A percentile compares a stretch with the other conserved stretches of the same genome.
Evolutionary conservation across 75 land plant species (phyloP).

Genomic region (Sequoiadendron giganteum): DNA sequence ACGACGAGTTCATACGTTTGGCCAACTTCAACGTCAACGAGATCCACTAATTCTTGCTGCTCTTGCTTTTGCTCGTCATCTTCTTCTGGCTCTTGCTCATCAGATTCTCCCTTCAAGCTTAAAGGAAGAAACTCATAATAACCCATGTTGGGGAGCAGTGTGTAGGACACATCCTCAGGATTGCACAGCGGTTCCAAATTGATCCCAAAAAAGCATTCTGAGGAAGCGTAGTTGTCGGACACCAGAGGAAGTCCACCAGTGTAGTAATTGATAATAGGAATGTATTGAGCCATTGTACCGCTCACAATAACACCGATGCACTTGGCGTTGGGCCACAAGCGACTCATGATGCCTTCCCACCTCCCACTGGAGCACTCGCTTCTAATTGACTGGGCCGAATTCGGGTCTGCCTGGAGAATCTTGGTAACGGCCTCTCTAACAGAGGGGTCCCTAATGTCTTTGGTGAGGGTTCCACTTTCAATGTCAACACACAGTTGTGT

Average conservation of each 20-base stretch:
- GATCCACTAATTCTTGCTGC: conserved; percentile 44
- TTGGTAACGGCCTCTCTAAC: conserved; percentile 39
- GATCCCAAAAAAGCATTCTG: conserved; percentile 83
- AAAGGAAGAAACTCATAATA: conserved; percentile 89
- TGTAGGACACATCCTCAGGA: conserved; percentile 61
- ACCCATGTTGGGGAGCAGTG: conserved; percentile 73
- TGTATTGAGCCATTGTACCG: conserved; percentile 87
- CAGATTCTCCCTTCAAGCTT: conserved; percentile 12
- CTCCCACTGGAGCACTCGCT: conserved; percentile 48
- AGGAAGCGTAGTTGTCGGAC: conserved; percentile 82
- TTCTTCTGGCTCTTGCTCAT: not conserved
- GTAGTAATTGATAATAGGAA: conserved; percentile 65
- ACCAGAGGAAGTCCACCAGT: conserved; percentile 69
- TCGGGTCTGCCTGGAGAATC: conserved; percentile 36
- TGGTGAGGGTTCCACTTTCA: conserved; percentile 30
- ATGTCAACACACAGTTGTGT: conserved; percentile 45
- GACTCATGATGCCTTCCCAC: conserved; percentile 73
- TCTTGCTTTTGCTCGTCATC: conserved; percentile 20
- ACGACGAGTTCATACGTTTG: too few relatives aligned
- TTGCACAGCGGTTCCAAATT: conserved; percentile 63
- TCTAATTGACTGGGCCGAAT: conserved; percentile 48
- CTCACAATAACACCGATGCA: conserved; percentile 69
- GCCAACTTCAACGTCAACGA: not conserved
- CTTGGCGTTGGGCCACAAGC: conserved; percentile 78
- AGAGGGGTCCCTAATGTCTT: conserved; percentile 7